These are phyloP conservation scores for Trametes maxima DNA, from an alignment of 768 basidiomycete genomes.

Conservation along the genomic window DNA sequence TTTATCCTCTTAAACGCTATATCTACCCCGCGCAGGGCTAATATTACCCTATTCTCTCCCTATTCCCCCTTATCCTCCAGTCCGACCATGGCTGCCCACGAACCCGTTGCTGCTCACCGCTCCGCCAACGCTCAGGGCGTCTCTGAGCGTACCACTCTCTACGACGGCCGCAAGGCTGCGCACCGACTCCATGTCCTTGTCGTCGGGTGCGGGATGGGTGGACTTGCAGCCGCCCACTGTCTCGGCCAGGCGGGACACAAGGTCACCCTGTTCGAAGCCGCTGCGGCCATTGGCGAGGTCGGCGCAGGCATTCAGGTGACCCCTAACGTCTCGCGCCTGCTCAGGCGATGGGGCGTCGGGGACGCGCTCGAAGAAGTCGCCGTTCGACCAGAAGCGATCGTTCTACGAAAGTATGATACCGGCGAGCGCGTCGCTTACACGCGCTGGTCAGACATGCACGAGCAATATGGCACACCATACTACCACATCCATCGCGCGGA, in stretches of 20 bases:
- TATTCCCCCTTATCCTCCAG: neutral
- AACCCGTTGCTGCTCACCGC: conserved; percentile 6
- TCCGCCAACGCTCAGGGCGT: conserved; percentile 25
- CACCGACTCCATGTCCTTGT: conserved; percentile 40
- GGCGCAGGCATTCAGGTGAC: conserved; percentile 47
- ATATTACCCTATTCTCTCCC: neutral
- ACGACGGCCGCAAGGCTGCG: conserved; percentile 35
- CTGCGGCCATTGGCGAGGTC: conserved; percentile 42
- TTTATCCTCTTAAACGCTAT: conserved; percentile 14
- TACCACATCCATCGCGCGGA: conserved; percentile 48
- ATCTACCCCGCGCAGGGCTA: conserved; percentile 7
- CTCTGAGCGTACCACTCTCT: conserved; percentile 26
- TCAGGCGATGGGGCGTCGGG: conserved; percentile 43
- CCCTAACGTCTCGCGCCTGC: conserved; percentile 42
- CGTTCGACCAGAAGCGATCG: conserved; percentile 42
- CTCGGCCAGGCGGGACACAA: conserved; percentile 44
- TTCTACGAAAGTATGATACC: conserved; percentile 39
- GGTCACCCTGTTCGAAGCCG: conserved; percentile 43
- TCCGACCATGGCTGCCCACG: conserved; percentile 8
- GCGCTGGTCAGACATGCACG: conserved; percentile 37
- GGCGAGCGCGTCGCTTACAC: conserved; percentile 43
- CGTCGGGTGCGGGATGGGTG: conserved; percentile 46
- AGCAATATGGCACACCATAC: conserved; percentile 42
- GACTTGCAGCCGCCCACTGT: conserved; percentile 42
- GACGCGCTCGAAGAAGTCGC: conserved; percentile 34